These are phyloP conservation scores for Nematodospora anomalae DNA, from an alignment of 1,139 yeast species.

Conservation along the genomic window DNA sequence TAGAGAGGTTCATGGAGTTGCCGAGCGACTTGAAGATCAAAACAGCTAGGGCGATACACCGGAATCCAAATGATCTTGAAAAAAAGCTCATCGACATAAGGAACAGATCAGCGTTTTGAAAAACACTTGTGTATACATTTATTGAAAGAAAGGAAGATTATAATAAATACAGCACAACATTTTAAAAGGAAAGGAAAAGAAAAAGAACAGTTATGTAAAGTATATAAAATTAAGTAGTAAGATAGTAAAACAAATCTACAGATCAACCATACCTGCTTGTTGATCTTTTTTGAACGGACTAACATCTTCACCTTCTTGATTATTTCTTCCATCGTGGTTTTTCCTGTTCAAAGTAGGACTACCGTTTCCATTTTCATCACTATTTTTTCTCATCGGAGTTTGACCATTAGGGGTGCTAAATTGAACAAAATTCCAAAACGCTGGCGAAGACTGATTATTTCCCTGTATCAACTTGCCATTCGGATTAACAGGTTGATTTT, in stretches of 20 bases:
- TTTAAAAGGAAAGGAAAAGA: too few relatives aligned
- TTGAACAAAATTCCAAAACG: constrained; percentile 77
- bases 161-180: background rate
- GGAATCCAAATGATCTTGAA: constrained; percentile 60
- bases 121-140: constrained; percentile 2
- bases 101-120: constrained; percentile 44
- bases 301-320: constrained; percentile 2
- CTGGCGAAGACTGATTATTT: constrained; percentile 59
- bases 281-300: constrained; percentile 12
- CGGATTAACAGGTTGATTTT: constrained; percentile 12
- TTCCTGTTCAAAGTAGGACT: constrained; percentile 44
- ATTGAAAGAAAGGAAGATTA: background rate
- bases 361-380: constrained; percentile 38
- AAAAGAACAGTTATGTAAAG: too few relatives aligned
- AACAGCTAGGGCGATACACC: constrained; percentile 55
- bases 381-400: constrained; percentile 42
- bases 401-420: constrained; percentile 67
- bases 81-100: constrained; percentile 60
- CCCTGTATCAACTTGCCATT: constrained; percentile 14
- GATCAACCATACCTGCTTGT: constrained; percentile 12
- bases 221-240: too few relatives aligned
- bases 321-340: constrained; percentile 13
- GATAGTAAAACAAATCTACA: constrained; percentile 1
- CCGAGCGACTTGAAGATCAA: constrained; percentile 37
- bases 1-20: constrained; percentile 56